These are phyloP conservation scores for Phytopythium sindhum DNA, from an alignment of 352 stramenopile species.

Conservation along the genomic window DNA sequence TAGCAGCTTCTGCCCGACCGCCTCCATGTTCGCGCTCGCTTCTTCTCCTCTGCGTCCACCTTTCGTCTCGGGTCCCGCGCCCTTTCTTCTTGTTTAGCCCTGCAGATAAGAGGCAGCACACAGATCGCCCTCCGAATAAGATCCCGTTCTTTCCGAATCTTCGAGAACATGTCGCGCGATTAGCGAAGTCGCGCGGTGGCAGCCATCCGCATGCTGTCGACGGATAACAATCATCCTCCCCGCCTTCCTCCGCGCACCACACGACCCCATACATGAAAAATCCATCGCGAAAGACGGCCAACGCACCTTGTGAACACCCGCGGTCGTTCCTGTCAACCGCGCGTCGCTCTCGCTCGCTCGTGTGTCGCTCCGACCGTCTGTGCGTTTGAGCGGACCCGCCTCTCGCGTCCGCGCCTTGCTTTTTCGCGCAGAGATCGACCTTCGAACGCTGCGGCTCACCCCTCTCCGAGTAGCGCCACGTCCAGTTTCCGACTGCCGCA, in stretches of 20 bases:
- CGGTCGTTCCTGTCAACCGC: neutral
- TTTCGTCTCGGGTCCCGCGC: neutral
- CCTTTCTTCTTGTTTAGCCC: neutral
- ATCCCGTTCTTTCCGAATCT: neutral
- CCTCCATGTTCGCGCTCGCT: conserved; percentile 61
- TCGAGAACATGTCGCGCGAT: neutral
- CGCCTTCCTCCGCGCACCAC: neutral
- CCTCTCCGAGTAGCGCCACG: neutral
- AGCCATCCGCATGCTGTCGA: too few species aligned
- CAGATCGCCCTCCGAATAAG: neutral
- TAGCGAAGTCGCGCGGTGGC: neutral
- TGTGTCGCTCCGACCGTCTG: neutral
- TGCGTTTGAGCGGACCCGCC: neutral
- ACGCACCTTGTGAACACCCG: neutral
- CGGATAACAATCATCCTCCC: too few species aligned
- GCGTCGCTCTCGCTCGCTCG: neutral
- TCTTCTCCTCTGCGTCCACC: neutral
- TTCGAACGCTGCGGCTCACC: neutral
- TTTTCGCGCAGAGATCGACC: neutral
- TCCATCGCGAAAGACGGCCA: too few species aligned
- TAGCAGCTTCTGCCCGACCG: conserved; percentile 88
- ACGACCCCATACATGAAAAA: neutral
- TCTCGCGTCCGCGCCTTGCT: neutral
- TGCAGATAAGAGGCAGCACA: conserved; percentile 1
- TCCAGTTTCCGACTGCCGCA: conserved; percentile 6